Evolutionary conservation across 2,329 filamentous ascomycete genomes (phyloP), one percentile per base, ranked within the genome.

Genomic region (Torrubiellomyces zombiae): DNA sequence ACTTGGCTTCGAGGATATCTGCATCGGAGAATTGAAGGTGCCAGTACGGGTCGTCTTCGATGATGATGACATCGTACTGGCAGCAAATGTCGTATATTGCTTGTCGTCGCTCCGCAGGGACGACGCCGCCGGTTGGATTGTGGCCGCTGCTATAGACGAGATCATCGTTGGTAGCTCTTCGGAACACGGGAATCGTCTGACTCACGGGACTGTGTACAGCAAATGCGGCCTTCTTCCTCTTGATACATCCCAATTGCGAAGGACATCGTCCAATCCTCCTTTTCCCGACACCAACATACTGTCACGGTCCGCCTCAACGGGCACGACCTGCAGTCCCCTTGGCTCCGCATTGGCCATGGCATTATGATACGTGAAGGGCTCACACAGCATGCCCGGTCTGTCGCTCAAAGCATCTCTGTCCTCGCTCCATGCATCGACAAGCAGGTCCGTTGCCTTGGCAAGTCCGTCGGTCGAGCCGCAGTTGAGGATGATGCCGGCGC

Each of bases 41-140:
- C 80, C 82, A 94, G 56, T 94, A 94, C 5, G 86, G 86, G 33
- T 94, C 85, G 40, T 95, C 86, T 50, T 95, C 86, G 32, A 91
- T 56, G 35, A 94, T 93, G 40, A 94, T 67, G 33, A 94, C 67
- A 48, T 94, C 83, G 53, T 81, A 92, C 44, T 75, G 67, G 45
- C 72, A 72, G 51, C 79, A 89, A 9, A 94, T 47, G 11, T 63
- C 67, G 44, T 94, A 94, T 15, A 94, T 64, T 25, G 83, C 72
- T 39, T 68, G 76, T 28, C 80, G 68, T 20, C 86, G 71, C 39
- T 75, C 55, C 7, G 89, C 47, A 3, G 77, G 74, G 3, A 91
- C 58, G 3, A 79, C 71, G 16, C 76, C 73, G 16, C 78, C 75
- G 0, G 82, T 91, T 2, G 83, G 85, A 45, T 93, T 93, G 42